Evolutionary conservation across 2,329 filamentous ascomycete species (phyloP).

Genomic region (Colletotrichum ledebouriae): DNA sequence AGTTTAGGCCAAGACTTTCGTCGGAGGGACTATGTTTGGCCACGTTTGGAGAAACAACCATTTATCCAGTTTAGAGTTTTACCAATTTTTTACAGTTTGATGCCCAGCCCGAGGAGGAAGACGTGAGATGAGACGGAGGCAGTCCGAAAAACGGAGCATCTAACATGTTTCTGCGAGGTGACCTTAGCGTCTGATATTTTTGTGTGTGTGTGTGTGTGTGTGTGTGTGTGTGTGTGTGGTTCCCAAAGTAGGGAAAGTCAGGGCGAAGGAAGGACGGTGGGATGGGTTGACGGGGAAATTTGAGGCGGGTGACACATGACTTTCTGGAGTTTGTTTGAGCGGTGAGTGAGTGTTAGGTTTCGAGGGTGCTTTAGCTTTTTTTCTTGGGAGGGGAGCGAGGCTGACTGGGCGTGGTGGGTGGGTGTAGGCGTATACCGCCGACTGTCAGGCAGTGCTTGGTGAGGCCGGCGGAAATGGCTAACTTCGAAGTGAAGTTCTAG

Average conservation of each 20-base stretch:
- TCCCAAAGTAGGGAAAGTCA: too few relatives aligned
- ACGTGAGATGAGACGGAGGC: slow-evolving; percentile 12
- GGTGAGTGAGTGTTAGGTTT: background rate
- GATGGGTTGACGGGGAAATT: too few relatives aligned
- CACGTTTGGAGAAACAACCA: slow-evolving; percentile 12
- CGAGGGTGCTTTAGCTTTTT: too few relatives aligned
- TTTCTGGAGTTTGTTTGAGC: background rate
- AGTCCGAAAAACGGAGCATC: background rate
- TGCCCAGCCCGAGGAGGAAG: background rate
- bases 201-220: too few relatives aligned
- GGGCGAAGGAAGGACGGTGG: too few relatives aligned
- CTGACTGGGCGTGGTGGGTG: background rate
- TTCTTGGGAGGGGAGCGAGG: background rate
- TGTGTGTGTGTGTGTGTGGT: too few relatives aligned
- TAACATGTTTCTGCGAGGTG: background rate
- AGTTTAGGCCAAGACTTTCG: slow-evolving; percentile 30
- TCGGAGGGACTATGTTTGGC: background rate
- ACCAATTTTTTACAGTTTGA: background rate
- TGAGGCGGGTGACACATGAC: slow-evolving; percentile 10
- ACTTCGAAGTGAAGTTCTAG: rapidly evolving
- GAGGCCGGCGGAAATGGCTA: background rate
- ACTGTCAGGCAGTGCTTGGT: background rate
- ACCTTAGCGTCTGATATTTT: slow-evolving; percentile 5
- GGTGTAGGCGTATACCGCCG: background rate
- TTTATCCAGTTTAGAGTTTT: slow-evolving; percentile 26